phyloP scores from a whole-genome alignment of 2,329 filamentous ascomycete species.

The Phialemonium atrogriseum region DNA sequence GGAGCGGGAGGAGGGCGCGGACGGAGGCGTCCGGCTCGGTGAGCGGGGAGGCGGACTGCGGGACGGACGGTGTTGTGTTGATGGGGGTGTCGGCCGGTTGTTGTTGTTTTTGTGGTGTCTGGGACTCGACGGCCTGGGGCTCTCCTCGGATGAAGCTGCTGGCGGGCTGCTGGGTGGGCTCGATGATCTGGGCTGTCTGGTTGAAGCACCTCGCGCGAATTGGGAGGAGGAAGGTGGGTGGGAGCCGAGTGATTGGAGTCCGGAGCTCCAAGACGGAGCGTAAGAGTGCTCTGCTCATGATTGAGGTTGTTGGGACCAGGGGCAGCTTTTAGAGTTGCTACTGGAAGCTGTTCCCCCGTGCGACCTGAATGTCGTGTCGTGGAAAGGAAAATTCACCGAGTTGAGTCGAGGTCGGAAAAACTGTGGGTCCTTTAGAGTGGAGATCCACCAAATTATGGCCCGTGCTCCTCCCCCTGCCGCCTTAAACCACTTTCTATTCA shows the following conservation, averaged over 20 bases:
- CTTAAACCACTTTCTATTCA: too few species aligned
- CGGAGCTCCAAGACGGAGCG: constrained; percentile 56
- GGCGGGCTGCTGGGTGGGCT: constrained; percentile 21
- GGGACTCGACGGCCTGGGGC: constrained; percentile 6
- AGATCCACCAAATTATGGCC: too few species aligned
- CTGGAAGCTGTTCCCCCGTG: neutral
- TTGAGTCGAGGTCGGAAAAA: too few species aligned
- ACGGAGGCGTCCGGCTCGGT: constrained; percentile 45
- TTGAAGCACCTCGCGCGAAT: constrained; percentile 39
- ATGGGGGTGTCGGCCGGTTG: constrained; percentile 5
- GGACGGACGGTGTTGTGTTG: constrained; percentile 7
- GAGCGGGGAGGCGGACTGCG: constrained; percentile 13
- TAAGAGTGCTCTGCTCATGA: constrained; percentile 52
- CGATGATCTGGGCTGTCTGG: constrained; percentile 41
- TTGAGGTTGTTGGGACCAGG: constrained; percentile 4
- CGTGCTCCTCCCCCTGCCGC: too few species aligned
- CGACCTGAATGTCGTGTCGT: neutral
- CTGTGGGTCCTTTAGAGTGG: too few species aligned
- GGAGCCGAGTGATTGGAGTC: constrained; percentile 33
- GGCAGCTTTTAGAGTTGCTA: too few species aligned
- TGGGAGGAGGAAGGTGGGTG: constrained; percentile 43
- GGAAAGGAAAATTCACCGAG: neutral
- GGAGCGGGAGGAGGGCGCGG: constrained; percentile 56
- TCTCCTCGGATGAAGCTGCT: constrained; percentile 2
- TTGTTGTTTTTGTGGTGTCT: constrained; percentile 6